Evolutionary conservation across 257 asterid species (phyloP).

Genomic region (Cynanchum wilfordii): DNA sequence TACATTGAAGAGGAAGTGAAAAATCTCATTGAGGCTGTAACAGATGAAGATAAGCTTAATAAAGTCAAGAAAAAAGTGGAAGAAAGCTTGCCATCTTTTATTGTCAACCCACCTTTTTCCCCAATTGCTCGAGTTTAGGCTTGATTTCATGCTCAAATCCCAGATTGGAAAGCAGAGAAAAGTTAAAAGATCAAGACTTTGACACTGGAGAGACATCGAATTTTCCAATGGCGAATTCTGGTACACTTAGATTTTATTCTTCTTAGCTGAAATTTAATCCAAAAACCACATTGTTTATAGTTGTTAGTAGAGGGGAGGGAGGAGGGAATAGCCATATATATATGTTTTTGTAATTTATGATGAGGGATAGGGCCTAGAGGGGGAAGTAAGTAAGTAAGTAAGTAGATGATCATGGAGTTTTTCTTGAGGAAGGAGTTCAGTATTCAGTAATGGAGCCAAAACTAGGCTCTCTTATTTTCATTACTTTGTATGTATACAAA

Average conservation of each 20-base stretch:
- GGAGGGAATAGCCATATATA: slow-evolving; percentile 15
- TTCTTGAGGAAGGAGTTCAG: not conserved
- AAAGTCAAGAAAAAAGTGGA: slow-evolving; percentile 39
- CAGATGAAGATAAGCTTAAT: slow-evolving; percentile 50
- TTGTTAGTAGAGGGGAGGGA: slow-evolving; percentile 18
- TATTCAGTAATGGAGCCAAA: not conserved
- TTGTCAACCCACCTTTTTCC: slow-evolving; percentile 78
- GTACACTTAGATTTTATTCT: not conserved
- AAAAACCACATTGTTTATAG: slow-evolving; percentile 31
- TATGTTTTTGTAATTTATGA: slow-evolving; percentile 16
- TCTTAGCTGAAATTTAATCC: slow-evolving; percentile 2
- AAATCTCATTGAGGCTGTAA: slow-evolving; percentile 38
- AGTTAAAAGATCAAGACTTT: not conserved
- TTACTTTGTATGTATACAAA: slow-evolving; percentile 9
- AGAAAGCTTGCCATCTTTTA: slow-evolving; percentile 56
- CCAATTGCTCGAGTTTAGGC: slow-evolving; percentile 73
- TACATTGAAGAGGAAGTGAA: slow-evolving; percentile 56
- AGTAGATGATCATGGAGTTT: not conserved
- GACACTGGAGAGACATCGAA: not conserved
- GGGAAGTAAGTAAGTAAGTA: not conserved
- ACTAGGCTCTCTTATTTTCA: not conserved
- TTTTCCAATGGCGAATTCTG: not conserved
- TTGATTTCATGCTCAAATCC: not conserved
- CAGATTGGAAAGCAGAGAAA: not conserved
- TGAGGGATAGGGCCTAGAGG: not conserved